Percentiles rank a stretch among this genome's conserved stretches.
Conservation (phyloP, 768 basidiomycete genomes). For the Leccinum subtestaceum region DNA sequence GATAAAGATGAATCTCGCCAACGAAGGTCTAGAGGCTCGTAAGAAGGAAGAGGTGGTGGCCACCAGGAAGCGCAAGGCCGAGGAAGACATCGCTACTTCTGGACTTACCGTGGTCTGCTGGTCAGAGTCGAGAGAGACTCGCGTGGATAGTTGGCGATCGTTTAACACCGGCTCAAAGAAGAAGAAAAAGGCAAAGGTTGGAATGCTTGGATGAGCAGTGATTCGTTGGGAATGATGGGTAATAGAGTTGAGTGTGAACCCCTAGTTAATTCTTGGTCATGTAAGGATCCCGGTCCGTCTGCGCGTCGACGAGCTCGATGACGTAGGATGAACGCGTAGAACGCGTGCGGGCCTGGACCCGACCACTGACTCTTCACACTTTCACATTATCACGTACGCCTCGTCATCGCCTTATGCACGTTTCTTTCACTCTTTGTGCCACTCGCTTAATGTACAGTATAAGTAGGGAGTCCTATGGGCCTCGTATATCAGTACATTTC, state of each 20-base stretch:
- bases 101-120: not conserved
- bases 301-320: too few relatives aligned
- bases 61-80: constrained; percentile 78
- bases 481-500: too few relatives aligned
- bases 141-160: constrained; percentile 81
- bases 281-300: too few relatives aligned
- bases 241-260: constrained; percentile 18
- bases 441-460: too few relatives aligned
- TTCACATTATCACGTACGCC: too few relatives aligned
- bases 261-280: constrained; percentile 6
- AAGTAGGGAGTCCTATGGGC: too few relatives aligned
- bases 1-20: constrained; percentile 86
- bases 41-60: constrained; percentile 86
- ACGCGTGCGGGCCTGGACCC: too few relatives aligned
- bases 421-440: too few relatives aligned
- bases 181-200: constrained; percentile 76
- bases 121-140: constrained; percentile 70
- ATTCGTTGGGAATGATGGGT: not conserved
- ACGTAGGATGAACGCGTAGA: too few relatives aligned
- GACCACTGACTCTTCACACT: too few relatives aligned
- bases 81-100: constrained; percentile 56
- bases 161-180: constrained; percentile 69
- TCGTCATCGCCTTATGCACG: too few relatives aligned
- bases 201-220: constrained; percentile 59
- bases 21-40: constrained; percentile 89